Conservation (phyloP, 163 green algal species). For the Scenedesmus sp. region DNA sequence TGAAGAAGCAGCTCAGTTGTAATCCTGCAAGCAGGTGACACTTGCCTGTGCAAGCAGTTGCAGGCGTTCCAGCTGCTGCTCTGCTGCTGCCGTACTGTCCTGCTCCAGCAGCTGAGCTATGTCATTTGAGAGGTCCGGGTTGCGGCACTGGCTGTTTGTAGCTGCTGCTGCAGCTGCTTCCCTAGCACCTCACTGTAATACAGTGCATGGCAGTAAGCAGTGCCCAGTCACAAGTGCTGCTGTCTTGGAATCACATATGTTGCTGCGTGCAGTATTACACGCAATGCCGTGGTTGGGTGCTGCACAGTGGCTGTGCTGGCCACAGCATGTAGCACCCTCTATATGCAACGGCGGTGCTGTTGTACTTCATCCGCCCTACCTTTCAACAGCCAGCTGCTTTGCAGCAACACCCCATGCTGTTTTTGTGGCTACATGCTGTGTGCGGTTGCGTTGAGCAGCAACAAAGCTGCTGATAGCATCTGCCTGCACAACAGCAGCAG, state of each 20-base stretch:
- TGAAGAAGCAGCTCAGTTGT: neutral
- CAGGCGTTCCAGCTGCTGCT: conserved; percentile 22
- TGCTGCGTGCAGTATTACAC: neutral
- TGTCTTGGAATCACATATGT: neutral
- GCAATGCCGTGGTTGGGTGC: neutral
- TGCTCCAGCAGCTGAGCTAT: neutral
- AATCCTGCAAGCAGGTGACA: neutral
- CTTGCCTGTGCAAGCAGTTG: conserved; percentile 37
- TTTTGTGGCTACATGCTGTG: neutral
- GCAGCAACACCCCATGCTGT: conserved; percentile 27
- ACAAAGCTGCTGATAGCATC: conserved; percentile 46
- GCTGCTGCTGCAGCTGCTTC: conserved; percentile 16
- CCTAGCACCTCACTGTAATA: neutral
- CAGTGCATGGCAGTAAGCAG: neutral
- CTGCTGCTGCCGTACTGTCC: neutral
- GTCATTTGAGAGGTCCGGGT: neutral
- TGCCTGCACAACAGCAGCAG: conserved; percentile 29
- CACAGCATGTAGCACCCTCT: too few species aligned
- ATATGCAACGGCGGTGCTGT: neutral
- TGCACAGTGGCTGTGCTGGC: neutral
- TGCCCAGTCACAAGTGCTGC: neutral
- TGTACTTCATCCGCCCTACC: neutral
- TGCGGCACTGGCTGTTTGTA: neutral
- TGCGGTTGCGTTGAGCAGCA: conserved; percentile 29
- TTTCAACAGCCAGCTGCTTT: conserved; percentile 33